Conservation (phyloP, 805 yeast species). For the Sungouiozyma ichnusensis region DNA sequence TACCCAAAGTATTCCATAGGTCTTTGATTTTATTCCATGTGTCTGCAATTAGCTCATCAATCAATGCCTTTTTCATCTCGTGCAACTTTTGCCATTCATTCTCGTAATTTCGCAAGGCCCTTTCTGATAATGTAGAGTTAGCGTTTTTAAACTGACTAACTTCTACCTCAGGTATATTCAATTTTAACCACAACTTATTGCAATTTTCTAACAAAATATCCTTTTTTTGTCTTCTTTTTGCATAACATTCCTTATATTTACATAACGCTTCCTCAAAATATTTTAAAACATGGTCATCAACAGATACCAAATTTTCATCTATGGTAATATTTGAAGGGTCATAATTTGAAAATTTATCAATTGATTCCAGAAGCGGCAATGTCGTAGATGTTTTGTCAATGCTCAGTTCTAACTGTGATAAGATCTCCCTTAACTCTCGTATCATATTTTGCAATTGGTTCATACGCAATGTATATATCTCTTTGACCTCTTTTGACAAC, state of each 20-base stretch:
- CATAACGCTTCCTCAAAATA: constrained; percentile 8
- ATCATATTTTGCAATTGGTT: constrained; percentile 6
- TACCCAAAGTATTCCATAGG: constrained; percentile 55
- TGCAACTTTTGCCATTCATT: constrained; percentile 48
- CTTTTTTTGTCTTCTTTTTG: constrained; percentile 31
- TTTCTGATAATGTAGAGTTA: constrained; percentile 39
- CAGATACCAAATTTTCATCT: not conserved
- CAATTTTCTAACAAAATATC: constrained; percentile 32
- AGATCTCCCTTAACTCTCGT: constrained; percentile 9
- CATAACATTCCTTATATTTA: constrained; percentile 17
- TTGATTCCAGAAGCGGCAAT: not conserved
- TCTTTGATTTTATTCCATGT: constrained; percentile 48
- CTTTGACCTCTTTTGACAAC: constrained; percentile 7
- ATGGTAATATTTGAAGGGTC: not conserved
- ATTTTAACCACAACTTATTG: constrained; percentile 43
- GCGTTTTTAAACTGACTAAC: constrained; percentile 31
- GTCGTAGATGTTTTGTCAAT: constrained; percentile 6
- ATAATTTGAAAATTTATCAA: not conserved
- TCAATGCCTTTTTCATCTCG: constrained; percentile 48
- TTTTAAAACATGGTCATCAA: constrained; percentile 1
- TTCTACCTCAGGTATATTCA: constrained; percentile 38
- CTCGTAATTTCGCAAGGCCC: constrained; percentile 41
- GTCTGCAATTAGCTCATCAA: constrained; percentile 58
- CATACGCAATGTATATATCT: constrained; percentile 13
- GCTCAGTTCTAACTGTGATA: constrained; percentile 18